A percentile compares a stretch with the other conserved stretches of the same genome.
Evolutionary conservation across 1,139 yeast species (phyloP).

Genomic region (Pichia norvegensis): DNA sequence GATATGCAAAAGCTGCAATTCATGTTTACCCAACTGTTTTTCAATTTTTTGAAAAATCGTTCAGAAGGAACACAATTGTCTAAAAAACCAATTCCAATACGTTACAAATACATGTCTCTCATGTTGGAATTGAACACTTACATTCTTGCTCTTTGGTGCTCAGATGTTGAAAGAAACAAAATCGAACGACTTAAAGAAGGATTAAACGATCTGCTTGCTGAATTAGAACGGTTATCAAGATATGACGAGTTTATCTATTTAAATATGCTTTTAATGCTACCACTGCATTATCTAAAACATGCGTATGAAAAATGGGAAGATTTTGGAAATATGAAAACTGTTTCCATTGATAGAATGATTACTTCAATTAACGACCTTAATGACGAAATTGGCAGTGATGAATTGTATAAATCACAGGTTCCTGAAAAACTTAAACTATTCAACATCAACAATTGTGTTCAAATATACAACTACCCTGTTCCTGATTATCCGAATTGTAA

Average conservation of each 20-base stretch:
- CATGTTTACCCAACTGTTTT: conserved; percentile 2
- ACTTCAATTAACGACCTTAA: background rate
- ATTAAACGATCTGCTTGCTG: conserved; percentile 1
- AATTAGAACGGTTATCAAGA: conserved; percentile 8
- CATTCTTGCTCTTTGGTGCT: conserved; percentile 5
- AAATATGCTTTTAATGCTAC: conserved; percentile 3
- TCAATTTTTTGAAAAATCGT: background rate
- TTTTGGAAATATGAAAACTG: conserved; percentile 5
- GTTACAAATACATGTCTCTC: conserved; percentile 3
- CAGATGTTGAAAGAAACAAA: conserved; percentile 3
- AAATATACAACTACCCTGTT: conserved; percentile 3
- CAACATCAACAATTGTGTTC: conserved; percentile 8
- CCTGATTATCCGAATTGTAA: conserved; percentile 4
- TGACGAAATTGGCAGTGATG: background rate
- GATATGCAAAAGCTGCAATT: conserved; percentile 7
- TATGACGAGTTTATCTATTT: conserved; percentile 2
- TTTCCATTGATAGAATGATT: conserved; percentile 2
- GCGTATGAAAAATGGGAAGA: conserved; percentile 11
- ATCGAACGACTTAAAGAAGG: conserved; percentile 1
- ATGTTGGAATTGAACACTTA: conserved; percentile 9
- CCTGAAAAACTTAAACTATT: conserved; percentile 1
- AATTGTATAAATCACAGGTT: background rate
- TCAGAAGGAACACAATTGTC: background rate
- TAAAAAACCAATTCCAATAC: background rate
- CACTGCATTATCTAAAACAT: conserved; percentile 7